Conservation (phyloP, 1,284 basidiomycete genomes). For the Malassezia nana region DNA sequence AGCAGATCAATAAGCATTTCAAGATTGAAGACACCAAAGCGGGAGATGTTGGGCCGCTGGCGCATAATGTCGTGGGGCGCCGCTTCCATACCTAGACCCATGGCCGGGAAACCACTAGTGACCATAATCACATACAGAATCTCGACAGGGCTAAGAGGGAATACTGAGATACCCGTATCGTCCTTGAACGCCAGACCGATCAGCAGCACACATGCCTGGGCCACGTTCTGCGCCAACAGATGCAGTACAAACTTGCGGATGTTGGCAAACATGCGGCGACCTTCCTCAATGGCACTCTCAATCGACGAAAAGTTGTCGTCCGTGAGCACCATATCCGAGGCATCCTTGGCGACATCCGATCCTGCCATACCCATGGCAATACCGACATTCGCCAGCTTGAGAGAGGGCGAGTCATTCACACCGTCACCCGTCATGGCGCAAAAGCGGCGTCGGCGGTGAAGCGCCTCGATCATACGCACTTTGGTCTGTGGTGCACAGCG, state of each 20-base stretch:
- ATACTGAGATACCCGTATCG: constrained; percentile 54
- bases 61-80: constrained; percentile 57
- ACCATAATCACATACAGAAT: constrained; percentile 54
- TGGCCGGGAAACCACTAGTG: constrained; percentile 48
- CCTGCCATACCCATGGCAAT: constrained; percentile 47
- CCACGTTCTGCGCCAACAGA: constrained; percentile 43
- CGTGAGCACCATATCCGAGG: constrained; percentile 59
- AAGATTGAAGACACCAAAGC: constrained; percentile 45
- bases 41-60: constrained; percentile 50
- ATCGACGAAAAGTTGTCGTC: constrained; percentile 67
- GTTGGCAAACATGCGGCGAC: constrained; percentile 54
- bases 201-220: constrained; percentile 49
- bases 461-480: constrained; percentile 56
- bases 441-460: constrained; percentile 51
- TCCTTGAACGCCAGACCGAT: constrained; percentile 63
- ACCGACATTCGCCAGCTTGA: constrained; percentile 45
- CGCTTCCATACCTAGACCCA: constrained; percentile 53
- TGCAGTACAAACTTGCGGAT: constrained; percentile 50
- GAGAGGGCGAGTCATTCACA: constrained; percentile 47
- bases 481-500: constrained; percentile 54
- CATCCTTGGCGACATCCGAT: constrained; percentile 50
- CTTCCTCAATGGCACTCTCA: constrained; percentile 60
- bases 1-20: constrained; percentile 53
- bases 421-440: constrained; percentile 48
- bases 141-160: constrained; percentile 60